Conservation (phyloP, 352 stramenopile species). For the Phytophthora hybrid region DNA sequence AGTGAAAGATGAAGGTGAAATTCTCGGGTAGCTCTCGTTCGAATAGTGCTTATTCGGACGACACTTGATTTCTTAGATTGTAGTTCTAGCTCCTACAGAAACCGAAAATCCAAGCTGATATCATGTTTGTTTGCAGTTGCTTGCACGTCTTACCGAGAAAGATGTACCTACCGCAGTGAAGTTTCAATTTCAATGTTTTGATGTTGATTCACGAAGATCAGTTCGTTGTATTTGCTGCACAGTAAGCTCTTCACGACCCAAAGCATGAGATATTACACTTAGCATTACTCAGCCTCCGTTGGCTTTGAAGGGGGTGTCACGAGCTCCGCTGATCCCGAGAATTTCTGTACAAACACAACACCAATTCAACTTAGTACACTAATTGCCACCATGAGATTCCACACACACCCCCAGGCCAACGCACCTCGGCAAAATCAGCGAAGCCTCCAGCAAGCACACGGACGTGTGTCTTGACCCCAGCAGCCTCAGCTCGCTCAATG, state of each 20-base stretch:
- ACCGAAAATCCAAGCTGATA: too few species aligned
- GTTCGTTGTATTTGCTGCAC: background rate
- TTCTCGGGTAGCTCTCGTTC: background rate
- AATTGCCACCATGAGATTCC: background rate
- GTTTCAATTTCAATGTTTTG: background rate
- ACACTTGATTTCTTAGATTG: background rate
- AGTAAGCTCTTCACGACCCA: background rate
- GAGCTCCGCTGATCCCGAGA: conserved; percentile 8
- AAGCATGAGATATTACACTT: too few species aligned
- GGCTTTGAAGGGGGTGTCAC: conserved; percentile 4
- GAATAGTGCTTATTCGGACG: background rate
- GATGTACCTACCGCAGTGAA: too few species aligned
- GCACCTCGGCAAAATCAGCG: conserved; percentile 36
- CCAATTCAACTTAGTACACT: background rate
- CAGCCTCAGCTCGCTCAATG: conserved; percentile 28
- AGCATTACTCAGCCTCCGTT: background rate
- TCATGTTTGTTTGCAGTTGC: too few species aligned
- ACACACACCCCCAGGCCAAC: too few species aligned
- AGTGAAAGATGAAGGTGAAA: too few species aligned
- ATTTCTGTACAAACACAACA: conserved; percentile 14
- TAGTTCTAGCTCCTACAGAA: background rate
- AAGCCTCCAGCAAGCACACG: conserved; percentile 38
- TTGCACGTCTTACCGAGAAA: too few species aligned
- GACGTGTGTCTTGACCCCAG: conserved; percentile 32
- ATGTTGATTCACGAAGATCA: background rate